Conservation (phyloP, 2,329 filamentous ascomycete species). For the Fusarium longipes region DNA sequence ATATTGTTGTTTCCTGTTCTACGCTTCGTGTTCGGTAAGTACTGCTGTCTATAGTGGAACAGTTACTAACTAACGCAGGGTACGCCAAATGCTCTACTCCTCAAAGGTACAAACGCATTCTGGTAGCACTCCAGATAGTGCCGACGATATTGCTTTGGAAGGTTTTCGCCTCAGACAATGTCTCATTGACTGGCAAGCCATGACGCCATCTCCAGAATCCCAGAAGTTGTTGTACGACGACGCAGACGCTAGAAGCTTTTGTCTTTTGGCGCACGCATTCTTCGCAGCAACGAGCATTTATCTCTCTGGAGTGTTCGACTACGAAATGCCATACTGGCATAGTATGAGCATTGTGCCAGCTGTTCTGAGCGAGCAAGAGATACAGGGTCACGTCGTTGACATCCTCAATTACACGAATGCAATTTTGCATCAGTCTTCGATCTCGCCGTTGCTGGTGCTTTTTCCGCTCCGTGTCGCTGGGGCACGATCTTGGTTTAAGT, state of each 20-base stretch:
- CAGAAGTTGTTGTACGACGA: rapidly evolving
- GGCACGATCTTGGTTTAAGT: constrained; percentile 41
- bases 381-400: constrained; percentile 38
- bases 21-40: constrained; percentile 48
- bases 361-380: constrained; percentile 30
- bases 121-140: background rate
- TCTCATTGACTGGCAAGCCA: constrained; percentile 28
- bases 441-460: constrained; percentile 50
- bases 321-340: constrained; percentile 49
- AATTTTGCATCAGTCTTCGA: constrained; percentile 32
- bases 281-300: constrained; percentile 52
- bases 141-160: constrained; percentile 26
- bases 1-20: constrained; percentile 49
- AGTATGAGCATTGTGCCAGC: constrained; percentile 38
- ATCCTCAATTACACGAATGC: constrained; percentile 41
- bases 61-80: background rate
- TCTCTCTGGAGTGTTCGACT: constrained; percentile 53
- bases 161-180: constrained; percentile 36
- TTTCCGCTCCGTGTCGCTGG: constrained; percentile 53
- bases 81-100: background rate
- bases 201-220: rapidly evolving
- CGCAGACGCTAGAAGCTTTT: constrained; percentile 14
- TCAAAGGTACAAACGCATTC: rapidly evolving
- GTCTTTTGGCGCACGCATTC: constrained; percentile 41
- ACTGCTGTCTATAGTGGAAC: rapidly evolving